phyloP scores from a whole-genome alignment of 495 filamentous ascomycete genomes.

The Xanthoparmelia taractica region DNA sequence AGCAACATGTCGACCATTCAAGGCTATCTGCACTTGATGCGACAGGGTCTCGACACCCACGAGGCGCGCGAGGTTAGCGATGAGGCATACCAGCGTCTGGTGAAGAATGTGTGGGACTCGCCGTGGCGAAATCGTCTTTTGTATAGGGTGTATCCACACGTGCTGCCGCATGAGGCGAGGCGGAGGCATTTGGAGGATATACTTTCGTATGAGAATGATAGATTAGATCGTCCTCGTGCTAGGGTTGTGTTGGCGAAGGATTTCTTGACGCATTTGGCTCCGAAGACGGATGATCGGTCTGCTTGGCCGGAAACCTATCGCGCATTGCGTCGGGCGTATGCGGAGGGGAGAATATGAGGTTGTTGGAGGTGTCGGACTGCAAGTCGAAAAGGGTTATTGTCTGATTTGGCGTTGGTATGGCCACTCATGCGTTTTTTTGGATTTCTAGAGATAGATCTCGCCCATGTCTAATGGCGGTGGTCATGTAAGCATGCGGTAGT shows the following conservation, averaged over 20 bases:
- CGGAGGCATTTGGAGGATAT: background rate
- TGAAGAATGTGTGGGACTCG: background rate
- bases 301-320: background rate
- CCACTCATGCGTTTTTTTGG: background rate
- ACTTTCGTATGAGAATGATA: background rate
- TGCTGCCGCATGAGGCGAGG: background rate
- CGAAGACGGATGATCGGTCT: background rate
- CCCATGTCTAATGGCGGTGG: background rate
- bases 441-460: background rate
- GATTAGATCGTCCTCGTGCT: background rate
- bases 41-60: background rate
- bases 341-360: background rate
- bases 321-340: background rate
- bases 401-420: background rate
- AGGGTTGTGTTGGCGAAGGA: background rate
- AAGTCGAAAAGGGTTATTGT: too few species aligned
- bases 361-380: too few species aligned
- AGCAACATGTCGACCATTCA: background rate
- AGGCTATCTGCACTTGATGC: background rate
- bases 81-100: background rate
- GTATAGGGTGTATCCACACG: background rate
- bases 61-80: background rate
- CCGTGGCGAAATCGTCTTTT: background rate
- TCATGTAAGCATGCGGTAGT: background rate
- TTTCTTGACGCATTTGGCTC: background rate